Evolutionary conservation across 2,329 filamentous ascomycete genomes (phyloP), one percentile per base, ranked within the genome.

Genomic region (Xylariaceae sp.): DNA sequence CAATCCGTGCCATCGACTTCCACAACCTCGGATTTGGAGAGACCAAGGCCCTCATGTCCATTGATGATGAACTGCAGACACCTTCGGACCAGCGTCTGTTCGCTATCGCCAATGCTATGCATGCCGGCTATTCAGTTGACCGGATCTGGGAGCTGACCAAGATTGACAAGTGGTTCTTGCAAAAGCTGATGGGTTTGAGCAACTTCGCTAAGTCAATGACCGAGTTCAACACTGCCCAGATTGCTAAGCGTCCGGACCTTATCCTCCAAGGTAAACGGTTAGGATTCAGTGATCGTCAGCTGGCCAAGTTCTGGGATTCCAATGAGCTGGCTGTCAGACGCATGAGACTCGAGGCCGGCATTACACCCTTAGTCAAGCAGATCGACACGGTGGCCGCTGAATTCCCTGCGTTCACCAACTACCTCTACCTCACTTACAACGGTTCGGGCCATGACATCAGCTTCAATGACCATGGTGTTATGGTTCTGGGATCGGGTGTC

Each of bases 81-180:
- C 94, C 94, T 23, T 97, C 94, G 11, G 94, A 99, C 72, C 94
- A 97, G 80, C 90, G 94, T 69, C 83, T 97, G 60, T 97, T 99
- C 71, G 94, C 94, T 60, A 95, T 99, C 69, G 94, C 94, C 66
- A 97, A 99, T 70, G 94, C 94, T 48, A 97, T 99, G 93, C 86
- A 92, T 72, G 81, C 88, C 59, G 94, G 93, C 37, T 99, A 97
- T 77, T 88, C 86, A 3, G 92, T 97, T 42, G 90, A 97, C 72
- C 94, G 96, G 77, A 96, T 99, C 73, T 97, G 92, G 92, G 90
- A 97, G 74, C 82, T 97, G 79, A 99, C 94, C 71, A 92, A 93
- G 78, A 99, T 99, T 69, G 94, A 97, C 78, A 96, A 95, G 76
- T 99, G 94, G 94, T 99, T 97, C 81, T 78, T 99, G 66, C 87